A percentile compares a stretch with the other conserved stretches of the same genome.
These are phyloP conservation scores for Omphalea diandra DNA, from an alignment of 441 rosid genomes.

Conservation along the genomic window DNA sequence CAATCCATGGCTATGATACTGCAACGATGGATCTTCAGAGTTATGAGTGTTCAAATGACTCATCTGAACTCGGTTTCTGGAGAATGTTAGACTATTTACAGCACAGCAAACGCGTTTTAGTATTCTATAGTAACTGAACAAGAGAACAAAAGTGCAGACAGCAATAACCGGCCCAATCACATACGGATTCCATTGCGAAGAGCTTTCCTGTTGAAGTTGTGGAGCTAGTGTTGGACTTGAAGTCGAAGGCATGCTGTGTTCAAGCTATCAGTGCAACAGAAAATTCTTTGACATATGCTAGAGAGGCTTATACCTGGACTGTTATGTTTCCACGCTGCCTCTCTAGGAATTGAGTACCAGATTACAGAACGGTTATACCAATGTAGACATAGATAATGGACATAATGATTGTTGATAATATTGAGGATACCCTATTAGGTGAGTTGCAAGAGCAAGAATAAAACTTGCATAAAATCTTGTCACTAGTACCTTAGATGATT, in stretches of 20 bases:
- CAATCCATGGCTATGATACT: constrained; percentile 31
- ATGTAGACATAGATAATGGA: neutral
- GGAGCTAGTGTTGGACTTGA: constrained; percentile 7
- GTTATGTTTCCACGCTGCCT: neutral
- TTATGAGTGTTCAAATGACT: constrained; percentile 17
- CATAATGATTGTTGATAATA: constrained; percentile 5
- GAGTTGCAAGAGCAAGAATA: neutral
- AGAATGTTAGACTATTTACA: neutral
- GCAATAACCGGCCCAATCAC: constrained; percentile 19
- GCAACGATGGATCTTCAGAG: constrained; percentile 19
- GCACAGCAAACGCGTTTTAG: constrained; percentile 16
- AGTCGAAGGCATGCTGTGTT: neutral
- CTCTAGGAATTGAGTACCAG: neutral
- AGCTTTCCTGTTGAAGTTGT: neutral
- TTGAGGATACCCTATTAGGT: constrained; percentile 6
- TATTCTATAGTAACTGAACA: constrained; percentile 25
- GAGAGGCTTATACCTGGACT: neutral
- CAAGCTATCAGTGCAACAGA: neutral
- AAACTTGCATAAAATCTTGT: neutral
- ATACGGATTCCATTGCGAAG: constrained; percentile 15
- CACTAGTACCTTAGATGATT: neutral
- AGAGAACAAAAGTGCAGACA: constrained; percentile 17
- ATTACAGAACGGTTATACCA: constrained; percentile 6
- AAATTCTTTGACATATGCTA: neutral
- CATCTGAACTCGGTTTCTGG: constrained; percentile 17